Evolutionary conservation across 2,329 filamentous ascomycete species (phyloP).

Genomic region (Fusarium decemcellulare): DNA sequence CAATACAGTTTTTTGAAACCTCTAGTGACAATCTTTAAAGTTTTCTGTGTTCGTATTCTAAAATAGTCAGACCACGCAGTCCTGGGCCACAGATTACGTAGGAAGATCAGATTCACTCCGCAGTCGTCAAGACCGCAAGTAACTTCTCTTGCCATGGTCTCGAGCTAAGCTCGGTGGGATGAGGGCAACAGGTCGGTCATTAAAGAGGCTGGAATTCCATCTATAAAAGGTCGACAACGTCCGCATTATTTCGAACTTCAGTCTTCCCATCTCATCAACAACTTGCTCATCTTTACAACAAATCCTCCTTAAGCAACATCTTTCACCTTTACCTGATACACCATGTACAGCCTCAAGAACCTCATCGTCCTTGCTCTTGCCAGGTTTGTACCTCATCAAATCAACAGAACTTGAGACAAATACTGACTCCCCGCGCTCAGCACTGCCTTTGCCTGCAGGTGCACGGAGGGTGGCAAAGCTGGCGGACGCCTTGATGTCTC

Average conservation of each 20-base stretch:
- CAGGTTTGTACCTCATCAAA: neutral
- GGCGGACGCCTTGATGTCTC: neutral
- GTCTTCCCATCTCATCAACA: neutral
- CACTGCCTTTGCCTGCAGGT: neutral
- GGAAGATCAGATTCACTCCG: too few relatives aligned
- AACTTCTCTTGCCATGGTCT: too few relatives aligned
- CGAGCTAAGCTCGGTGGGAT: too few relatives aligned
- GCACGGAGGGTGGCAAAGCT: neutral
- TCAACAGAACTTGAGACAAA: neutral
- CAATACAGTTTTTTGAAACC: too few relatives aligned
- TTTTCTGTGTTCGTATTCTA: too few relatives aligned
- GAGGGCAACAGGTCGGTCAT: neutral
- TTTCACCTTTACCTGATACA: neutral
- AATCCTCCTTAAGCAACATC: neutral
- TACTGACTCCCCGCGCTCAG: neutral
- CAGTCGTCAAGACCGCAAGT: too few relatives aligned
- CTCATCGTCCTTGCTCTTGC: neutral
- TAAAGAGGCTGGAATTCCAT: neutral
- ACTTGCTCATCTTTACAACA: neutral
- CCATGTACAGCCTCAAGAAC: neutral
- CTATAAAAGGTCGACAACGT: neutral
- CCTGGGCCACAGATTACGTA: too few relatives aligned
- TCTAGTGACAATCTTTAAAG: too few relatives aligned
- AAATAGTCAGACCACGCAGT: too few relatives aligned
- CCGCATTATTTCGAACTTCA: neutral